A percentile compares a stretch with the other conserved stretches of the same genome.
Conservation (phyloP, 345 rosid genomes). For the Syzygium aqueum region DNA sequence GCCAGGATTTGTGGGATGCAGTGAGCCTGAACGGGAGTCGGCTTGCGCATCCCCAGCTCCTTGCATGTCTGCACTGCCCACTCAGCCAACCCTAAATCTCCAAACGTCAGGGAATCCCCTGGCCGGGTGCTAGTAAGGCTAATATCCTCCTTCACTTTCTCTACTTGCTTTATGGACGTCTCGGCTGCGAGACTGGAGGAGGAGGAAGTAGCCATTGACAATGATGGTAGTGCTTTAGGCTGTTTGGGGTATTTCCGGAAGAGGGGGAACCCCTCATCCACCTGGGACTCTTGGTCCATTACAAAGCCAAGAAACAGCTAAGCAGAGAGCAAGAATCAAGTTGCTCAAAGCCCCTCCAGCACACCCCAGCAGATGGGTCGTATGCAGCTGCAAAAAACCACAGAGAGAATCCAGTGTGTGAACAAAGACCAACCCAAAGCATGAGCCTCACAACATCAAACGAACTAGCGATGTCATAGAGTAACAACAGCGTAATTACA, state of each 20-base stretch:
- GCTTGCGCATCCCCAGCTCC: conserved; percentile 72
- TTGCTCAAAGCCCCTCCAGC: not conserved
- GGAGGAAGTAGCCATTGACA: not conserved
- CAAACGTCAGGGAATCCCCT: conserved; percentile 17
- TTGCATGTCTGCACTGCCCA: conserved; percentile 83
- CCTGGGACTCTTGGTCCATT: conserved; percentile 6
- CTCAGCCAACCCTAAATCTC: conserved; percentile 65
- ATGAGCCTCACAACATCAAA: not conserved
- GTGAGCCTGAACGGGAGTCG: conserved; percentile 81
- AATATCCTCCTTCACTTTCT: conserved; percentile 4
- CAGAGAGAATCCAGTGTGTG: not conserved
- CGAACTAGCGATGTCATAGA: not conserved
- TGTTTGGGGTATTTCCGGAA: conserved; percentile 1
- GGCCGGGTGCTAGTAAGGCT: not conserved
- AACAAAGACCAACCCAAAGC: not conserved
- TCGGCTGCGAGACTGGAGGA: not conserved
- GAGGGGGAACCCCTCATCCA: conserved; percentile 6
- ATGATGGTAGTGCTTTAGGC: not conserved
- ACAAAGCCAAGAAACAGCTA: not conserved
- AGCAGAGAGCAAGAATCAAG: not conserved
- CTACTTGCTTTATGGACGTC: not conserved
- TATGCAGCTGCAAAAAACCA: not conserved
- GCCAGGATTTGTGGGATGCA: conserved; percentile 71
- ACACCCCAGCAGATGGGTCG: not conserved
- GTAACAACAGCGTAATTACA: not conserved